These are phyloP conservation scores for Fusarium torreyae DNA, from an alignment of 2,329 filamentous ascomycete genomes.

Conservation along the genomic window DNA sequence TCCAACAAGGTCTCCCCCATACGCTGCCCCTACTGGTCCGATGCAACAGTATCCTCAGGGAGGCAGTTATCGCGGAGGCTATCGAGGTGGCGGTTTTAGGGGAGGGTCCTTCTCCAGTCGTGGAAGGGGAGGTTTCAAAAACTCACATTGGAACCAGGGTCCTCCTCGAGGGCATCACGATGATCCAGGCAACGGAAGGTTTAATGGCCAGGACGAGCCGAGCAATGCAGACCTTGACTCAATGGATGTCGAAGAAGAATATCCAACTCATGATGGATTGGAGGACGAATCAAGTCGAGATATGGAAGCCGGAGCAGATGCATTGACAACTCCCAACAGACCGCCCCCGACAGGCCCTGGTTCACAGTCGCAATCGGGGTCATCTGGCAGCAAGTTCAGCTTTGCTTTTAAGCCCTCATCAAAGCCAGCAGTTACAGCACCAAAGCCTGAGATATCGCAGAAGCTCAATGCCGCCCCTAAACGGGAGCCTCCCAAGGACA, in stretches of 20 bases:
- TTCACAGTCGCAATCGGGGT: slow-evolving; percentile 61
- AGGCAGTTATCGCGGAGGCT: slow-evolving; percentile 61
- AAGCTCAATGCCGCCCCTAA: slow-evolving; percentile 77
- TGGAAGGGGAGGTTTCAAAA: slow-evolving; percentile 76
- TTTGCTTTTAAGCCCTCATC: slow-evolving; percentile 89
- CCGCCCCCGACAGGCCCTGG: slow-evolving; percentile 69
- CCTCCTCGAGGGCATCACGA: slow-evolving; percentile 45
- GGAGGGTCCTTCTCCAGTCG: slow-evolving; percentile 70
- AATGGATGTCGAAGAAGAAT: slow-evolving; percentile 37
- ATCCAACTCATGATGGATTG: slow-evolving; percentile 43
- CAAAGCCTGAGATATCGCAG: slow-evolving; percentile 76
- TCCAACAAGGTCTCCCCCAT: slow-evolving; percentile 66
- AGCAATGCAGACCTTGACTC: slow-evolving; percentile 32
- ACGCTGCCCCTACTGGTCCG: slow-evolving; percentile 71
- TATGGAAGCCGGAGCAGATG: slow-evolving; percentile 60
- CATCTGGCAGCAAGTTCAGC: slow-evolving; percentile 82
- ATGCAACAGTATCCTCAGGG: slow-evolving; percentile 67
- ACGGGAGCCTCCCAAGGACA: slow-evolving; percentile 53
- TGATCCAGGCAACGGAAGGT: slow-evolving; percentile 40
- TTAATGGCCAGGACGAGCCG: slow-evolving; percentile 34
- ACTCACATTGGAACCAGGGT: slow-evolving; percentile 71
- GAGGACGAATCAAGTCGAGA: slow-evolving; percentile 52
- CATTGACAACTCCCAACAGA: slow-evolving; percentile 70
- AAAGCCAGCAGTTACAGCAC: slow-evolving; percentile 69
- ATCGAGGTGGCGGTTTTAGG: slow-evolving; percentile 72